These are phyloP conservation scores for Brasilioporus rufonigricans DNA, from an alignment of 768 basidiomycete species.

Conservation along the genomic window DNA sequence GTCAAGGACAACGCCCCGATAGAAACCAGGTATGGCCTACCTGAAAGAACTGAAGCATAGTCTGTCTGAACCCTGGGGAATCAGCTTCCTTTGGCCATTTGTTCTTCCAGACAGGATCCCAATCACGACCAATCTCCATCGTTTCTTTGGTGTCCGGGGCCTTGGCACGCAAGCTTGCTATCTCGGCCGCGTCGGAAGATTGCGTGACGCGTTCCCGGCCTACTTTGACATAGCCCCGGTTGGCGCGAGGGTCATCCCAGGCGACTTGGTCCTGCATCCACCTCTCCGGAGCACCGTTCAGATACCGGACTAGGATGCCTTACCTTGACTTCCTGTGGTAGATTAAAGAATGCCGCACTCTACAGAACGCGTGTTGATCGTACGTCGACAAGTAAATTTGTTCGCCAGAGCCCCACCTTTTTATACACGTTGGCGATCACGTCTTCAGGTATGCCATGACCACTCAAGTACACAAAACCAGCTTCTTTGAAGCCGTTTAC, in stretches of 20 bases:
- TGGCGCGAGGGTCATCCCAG: conserved; percentile 84
- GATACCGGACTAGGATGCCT: neutral
- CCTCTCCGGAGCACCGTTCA: neutral
- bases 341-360: conserved; percentile 74
- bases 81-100: conserved; percentile 69
- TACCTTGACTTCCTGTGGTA: conserved; percentile 65
- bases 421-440: conserved; percentile 59
- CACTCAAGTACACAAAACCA: conserved; percentile 76
- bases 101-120: conserved; percentile 76
- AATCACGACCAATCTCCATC: conserved; percentile 89
- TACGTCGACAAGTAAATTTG: neutral
- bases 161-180: conserved; percentile 65
- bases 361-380: conserved; percentile 27
- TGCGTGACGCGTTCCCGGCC: conserved; percentile 84
- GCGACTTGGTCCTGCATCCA: conserved; percentile 53
- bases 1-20: neutral
- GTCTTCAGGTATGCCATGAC: conserved; percentile 64
- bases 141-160: conserved; percentile 83
- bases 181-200: conserved; percentile 66
- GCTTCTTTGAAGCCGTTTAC: conserved; percentile 76
- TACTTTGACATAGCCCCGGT: conserved; percentile 78
- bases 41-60: conserved; percentile 76
- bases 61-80: conserved; percentile 64
- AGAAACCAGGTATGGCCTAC: conserved; percentile 30
- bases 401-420: conserved; percentile 44